phyloP scores from a whole-genome alignment of 2,329 filamentous ascomycete species.

The Cladosporium velox region DNA sequence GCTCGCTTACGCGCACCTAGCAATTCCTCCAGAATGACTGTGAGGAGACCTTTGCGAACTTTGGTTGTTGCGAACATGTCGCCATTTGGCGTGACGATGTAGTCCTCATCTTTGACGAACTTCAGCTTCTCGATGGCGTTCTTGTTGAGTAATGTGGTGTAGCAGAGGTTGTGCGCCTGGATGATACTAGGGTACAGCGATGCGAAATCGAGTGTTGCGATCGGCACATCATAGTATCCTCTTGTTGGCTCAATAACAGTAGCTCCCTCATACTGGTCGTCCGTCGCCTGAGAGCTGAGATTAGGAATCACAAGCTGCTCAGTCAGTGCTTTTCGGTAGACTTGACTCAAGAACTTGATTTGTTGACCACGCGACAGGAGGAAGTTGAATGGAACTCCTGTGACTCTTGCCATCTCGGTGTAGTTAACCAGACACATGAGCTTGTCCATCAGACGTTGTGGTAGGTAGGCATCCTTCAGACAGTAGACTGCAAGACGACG shows the following conservation, averaged over 20 bases:
- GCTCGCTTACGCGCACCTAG: constrained; percentile 90
- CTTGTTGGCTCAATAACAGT: constrained; percentile 95
- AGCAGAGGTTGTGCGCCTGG: constrained; percentile 97
- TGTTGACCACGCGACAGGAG: constrained; percentile 91
- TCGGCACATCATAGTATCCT: constrained; percentile 91
- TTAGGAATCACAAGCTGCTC: constrained; percentile 95
- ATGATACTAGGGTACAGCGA: constrained; percentile 99
- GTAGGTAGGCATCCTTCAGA: constrained; percentile 94
- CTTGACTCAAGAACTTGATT: constrained; percentile 94
- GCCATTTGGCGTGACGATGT: constrained; percentile 92
- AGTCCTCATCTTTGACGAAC: constrained; percentile 86
- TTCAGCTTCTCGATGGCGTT: constrained; percentile 72
- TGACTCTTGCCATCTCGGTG: constrained; percentile 99
- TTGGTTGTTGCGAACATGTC: constrained; percentile 90
- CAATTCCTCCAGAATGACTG: constrained; percentile 94
- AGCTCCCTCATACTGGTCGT: constrained; percentile 95
- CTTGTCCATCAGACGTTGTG: constrained; percentile 93
- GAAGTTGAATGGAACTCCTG: constrained; percentile 95
- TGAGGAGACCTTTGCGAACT: constrained; percentile 85
- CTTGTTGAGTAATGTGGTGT: constrained; percentile 87
- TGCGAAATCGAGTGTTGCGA: constrained; percentile 97
- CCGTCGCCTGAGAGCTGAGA: constrained; percentile 65
- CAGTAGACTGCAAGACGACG: constrained; percentile 93
- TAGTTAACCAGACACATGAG: constrained; percentile 98
- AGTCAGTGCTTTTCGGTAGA: constrained; percentile 92